Base-by-base conservation (phyloP, 179 eudicot genomes). In the Beta macrorhiza region DNA sequence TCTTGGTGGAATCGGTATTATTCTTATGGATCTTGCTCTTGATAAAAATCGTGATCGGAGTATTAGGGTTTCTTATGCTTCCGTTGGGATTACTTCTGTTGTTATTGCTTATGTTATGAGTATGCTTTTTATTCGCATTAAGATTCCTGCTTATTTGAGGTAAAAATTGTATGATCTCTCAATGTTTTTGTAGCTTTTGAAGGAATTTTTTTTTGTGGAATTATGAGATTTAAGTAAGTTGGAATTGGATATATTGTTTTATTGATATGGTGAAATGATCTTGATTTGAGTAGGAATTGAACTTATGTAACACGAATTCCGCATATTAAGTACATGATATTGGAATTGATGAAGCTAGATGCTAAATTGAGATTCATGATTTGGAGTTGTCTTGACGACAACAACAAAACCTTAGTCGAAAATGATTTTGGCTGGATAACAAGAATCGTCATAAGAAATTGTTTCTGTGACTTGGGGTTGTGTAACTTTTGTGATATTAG, bases 81-180 rank as follows among this genome's bases (percentile, higher is more conserved):
- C 87, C 0, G 91, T 92, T 32, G 98, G 97, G 20, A 72, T 87
- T 29, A 78, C 87, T 0, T 88, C 85, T 11, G 82, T 92, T 5
- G 93, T 89, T 2, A 83, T 90, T 14, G 87, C 84, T 1, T 95
- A 95, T 88, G 83, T 90, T 45, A 95, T 95, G 98, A 89, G 93
- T 89, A 95, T 93, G 97, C 87, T 95, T 15, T 95, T 95, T 83
- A 79, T 95, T 82, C 89, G 98, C 51, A 95, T 95, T 80, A 95
- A 94, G 91, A 93, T 94, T 82, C 98, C 97, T 0, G 94, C 79
- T 74, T 94, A 93, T 85, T 90, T 94, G 15, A 80, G 87, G 37
- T 91, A 29, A 29, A 6, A 2, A 2, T 15, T 37, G 16, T 37
- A 37, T 44, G 20, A 14, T 45, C 4, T 37, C 16, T 68, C 20